Evolutionary conservation across 768 basidiomycete genomes (phyloP), one percentile per base, ranked within the genome.

Genomic region (Xanthoconium stramineum): DNA sequence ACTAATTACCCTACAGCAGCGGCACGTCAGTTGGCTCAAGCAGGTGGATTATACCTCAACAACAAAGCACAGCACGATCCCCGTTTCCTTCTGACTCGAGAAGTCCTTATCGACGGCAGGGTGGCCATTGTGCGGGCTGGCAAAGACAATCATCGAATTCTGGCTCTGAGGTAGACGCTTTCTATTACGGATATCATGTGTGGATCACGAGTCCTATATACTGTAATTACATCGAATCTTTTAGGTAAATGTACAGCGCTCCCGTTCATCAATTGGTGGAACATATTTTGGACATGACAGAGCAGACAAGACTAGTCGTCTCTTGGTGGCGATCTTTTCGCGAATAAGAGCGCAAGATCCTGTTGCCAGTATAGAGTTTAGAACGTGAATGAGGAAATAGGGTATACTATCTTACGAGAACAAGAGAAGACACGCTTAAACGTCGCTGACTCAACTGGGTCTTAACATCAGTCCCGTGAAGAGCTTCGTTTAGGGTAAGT

Each of bases 11-110:
- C 32, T 36, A 29, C 60, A 91, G 91, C 83, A 55, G 85, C 83
- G 44, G 87, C 89, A 1, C 78, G 79, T 39, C 77, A 80, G 35
- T 77, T 92, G 17, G 76, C 89, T 30, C 68, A 78, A 45, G 78
- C 82, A 1, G 83, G 84, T 28, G 91, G 91, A 10, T 71, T 94
- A 14, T 89, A 89, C 66, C 62, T 90, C 37, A 94, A 96, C 68
- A 84, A 85, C 50, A 53, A 63, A 6, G 76, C 79, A 8, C 75
- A 91, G 30, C 70, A 69, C n/a, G 83, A 86, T 57, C 57, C 75
- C 19, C 73, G 76, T 33, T 73, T 74, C 48, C 78, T 68, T 32
- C 63, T 88, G 15, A 60, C 68, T 9, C 61, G 61, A 36, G 61
- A 67, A 1, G 76, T 83, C 61, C 76, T 94, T 30, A 72, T 92